Conservation (phyloP, 495 filamentous ascomycete genomes). For the Sporormia fimetaria region DNA sequence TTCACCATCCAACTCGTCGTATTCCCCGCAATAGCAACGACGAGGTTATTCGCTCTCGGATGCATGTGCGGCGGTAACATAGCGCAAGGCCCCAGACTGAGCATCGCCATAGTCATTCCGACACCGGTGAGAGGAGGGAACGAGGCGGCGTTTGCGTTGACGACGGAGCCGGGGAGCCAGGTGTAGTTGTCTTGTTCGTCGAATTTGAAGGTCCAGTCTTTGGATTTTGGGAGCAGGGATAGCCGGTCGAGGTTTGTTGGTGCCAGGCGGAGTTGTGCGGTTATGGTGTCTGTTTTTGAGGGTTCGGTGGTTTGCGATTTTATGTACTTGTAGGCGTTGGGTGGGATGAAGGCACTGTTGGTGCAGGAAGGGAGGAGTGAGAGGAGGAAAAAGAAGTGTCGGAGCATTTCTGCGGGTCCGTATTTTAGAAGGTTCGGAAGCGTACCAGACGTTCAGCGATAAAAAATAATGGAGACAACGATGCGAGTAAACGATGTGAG, state of each 20-base stretch:
- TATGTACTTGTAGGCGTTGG: conserved; percentile 23
- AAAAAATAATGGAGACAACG: too few relatives aligned
- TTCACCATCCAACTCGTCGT: conserved; percentile 37
- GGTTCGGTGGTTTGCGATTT: conserved; percentile 26
- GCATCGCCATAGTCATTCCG: conserved; percentile 30
- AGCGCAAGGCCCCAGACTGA: conserved; percentile 38
- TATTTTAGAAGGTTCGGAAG: too few relatives aligned
- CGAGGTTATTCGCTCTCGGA: conserved; percentile 37
- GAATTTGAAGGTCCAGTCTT: conserved; percentile 40
- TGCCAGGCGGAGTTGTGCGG: conserved; percentile 25
- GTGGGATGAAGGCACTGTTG: conserved; percentile 7
- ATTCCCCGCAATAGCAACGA: conserved; percentile 34
- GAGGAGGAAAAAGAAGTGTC: too few relatives aligned
- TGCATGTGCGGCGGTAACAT: conserved; percentile 39
- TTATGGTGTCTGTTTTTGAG: too few relatives aligned
- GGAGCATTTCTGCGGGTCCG: too few relatives aligned
- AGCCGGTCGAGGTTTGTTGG: conserved; percentile 34
- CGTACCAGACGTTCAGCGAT: too few relatives aligned
- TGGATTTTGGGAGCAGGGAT: conserved; percentile 29
- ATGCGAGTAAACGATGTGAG: too few relatives aligned
- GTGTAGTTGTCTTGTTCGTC: conserved; percentile 26
- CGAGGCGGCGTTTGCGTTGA: conserved; percentile 35
- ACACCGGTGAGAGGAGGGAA: conserved; percentile 32
- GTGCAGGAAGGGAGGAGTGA: too few relatives aligned
- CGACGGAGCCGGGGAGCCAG: conserved; percentile 31